A percentile compares a stretch with the other conserved stretches of the same genome.
phyloP scores from a whole-genome alignment of 2,329 filamentous ascomycete genomes.

The Metarhizium humberi region DNA sequence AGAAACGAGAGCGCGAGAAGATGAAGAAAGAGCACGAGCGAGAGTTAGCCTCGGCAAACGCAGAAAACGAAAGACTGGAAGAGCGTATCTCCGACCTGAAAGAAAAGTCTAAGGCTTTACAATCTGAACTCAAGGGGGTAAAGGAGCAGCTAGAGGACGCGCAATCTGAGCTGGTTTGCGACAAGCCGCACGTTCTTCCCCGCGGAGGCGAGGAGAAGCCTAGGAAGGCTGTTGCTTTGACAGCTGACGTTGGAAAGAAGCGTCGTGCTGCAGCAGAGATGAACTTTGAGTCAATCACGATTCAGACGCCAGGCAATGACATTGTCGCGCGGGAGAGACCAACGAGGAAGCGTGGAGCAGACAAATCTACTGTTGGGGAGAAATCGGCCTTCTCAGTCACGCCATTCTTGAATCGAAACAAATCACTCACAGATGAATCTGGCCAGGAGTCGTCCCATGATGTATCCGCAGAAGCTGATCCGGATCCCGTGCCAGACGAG shows the following conservation, averaged over 20 bases:
- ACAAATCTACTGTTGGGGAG: conserved; percentile 54
- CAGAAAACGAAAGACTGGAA: conserved; percentile 55
- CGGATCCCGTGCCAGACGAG: conserved; percentile 14
- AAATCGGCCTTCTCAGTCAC: conserved; percentile 93
- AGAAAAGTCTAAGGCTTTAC: conserved; percentile 58
- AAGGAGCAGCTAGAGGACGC: conserved; percentile 33
- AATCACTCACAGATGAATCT: conserved; percentile 36
- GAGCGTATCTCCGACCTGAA: conserved; percentile 61
- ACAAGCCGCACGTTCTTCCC: conserved; percentile 8
- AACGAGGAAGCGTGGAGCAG: conserved; percentile 47
- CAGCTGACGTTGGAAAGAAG: conserved; percentile 32
- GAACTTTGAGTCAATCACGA: conserved; percentile 34
- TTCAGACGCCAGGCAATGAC: conserved; percentile 36
- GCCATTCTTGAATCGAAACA: conserved; percentile 76
- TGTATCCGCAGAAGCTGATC: conserved; percentile 17
- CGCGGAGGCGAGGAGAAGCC: conserved; percentile 10
- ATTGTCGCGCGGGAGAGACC: conserved; percentile 30
- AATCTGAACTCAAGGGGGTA: conserved; percentile 62
- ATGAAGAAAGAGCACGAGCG: conserved; percentile 38
- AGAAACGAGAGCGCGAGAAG: conserved; percentile 38
- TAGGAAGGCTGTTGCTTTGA: conserved; percentile 12
- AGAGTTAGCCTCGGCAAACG: conserved; percentile 50
- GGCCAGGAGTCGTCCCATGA: conserved; percentile 15
- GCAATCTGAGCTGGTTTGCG: conserved; percentile 3
- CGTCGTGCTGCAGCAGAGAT: conserved; percentile 37